Evolutionary conservation across 1,284 basidiomycete genomes (phyloP), one percentile per base, ranked within the genome.

Genomic region (Puccinia horiana): DNA sequence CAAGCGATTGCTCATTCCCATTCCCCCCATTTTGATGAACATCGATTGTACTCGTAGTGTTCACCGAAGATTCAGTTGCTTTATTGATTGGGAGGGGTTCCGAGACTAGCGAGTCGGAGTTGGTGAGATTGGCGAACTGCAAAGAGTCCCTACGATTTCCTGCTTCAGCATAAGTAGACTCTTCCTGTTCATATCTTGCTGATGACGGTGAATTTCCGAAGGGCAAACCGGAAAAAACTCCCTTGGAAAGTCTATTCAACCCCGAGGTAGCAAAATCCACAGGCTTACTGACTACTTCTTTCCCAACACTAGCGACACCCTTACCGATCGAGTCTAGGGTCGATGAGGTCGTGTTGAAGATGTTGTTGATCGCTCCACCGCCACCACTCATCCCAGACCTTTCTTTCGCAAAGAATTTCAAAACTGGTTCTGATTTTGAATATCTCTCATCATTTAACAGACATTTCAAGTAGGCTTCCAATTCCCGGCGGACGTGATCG

Each of bases 381-480:
- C 69, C 44, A 23, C 40, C 52, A 23, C 40, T 74, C 52, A 70
- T 72, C 26, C 70, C 70, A 61, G 79, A 73, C 52, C 79, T 44
- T 74, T 81, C 79, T 74, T 81, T 81, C 20, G 52, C 54, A 54
- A 81, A 81, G 40, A 81, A 81, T 20, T 58, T 63, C 20, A 81
- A 44, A 18, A 81, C 79, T 20, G 79, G 79, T 52, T 63, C 56
- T 44, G 79, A 81, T 74, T 73, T 61, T 14, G 79, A 70, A 74
- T 81, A 81, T 14, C 79, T 58, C 58, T 73, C 70, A 74, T 81
- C 54, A 16, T 65, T 81, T n/a, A 81, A 54, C 16, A 81, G 70
- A 35, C 44, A 63, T 74, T 70, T 37, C 8, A 81, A 40, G 29
- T 81, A 81, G 42, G 49, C 79, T 65, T 81, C 70, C 26, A 81